A percentile compares a stretch with the other conserved stretches of the same genome.
phyloP scores from a whole-genome alignment of 202 grass and related monocot species.

The Tripidium arundinaceum region DNA sequence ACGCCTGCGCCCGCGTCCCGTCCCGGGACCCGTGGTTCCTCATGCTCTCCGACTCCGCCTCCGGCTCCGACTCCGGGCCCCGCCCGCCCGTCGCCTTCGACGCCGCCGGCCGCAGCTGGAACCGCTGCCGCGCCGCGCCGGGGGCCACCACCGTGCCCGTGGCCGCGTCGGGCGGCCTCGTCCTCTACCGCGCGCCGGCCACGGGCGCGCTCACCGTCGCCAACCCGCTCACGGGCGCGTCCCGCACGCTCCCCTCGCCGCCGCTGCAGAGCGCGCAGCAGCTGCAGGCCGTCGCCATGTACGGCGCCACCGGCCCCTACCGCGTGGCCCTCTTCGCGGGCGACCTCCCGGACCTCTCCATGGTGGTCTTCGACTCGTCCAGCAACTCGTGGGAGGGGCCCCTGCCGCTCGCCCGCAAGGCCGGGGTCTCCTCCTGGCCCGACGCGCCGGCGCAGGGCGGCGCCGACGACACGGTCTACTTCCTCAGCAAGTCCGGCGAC shows the following conservation, averaged over 20 bases:
- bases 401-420: conserved; percentile 33
- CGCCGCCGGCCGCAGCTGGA: conserved; percentile 47
- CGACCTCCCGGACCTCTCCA: conserved; percentile 61
- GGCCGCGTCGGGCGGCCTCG: conserved; percentile 58
- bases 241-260: conserved; percentile 46
- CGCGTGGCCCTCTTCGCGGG: conserved; percentile 54
- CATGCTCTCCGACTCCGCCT: conserved; percentile 63
- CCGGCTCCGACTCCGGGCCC: neutral
- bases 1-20: conserved; percentile 49
- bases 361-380: conserved; percentile 55
- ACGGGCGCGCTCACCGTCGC: conserved; percentile 45
- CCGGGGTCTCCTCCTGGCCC: neutral
- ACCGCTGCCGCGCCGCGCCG: conserved; percentile 15
- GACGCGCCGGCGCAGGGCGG: neutral
- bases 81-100: conserved; percentile 47
- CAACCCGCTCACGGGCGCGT: conserved; percentile 69
- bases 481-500: conserved; percentile 83
- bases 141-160: conserved; percentile 44
- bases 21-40: conserved; percentile 74
- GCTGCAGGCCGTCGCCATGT: conserved; percentile 71
- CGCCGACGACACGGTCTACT: conserved; percentile 57
- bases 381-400: conserved; percentile 42
- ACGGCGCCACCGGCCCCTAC: conserved; percentile 38
- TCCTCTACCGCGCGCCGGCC: conserved; percentile 49
- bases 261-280: neutral